These are phyloP conservation scores for Aspergillus sp. DNA, from an alignment of 2,329 filamentous ascomycete species.

Conservation along the genomic window DNA sequence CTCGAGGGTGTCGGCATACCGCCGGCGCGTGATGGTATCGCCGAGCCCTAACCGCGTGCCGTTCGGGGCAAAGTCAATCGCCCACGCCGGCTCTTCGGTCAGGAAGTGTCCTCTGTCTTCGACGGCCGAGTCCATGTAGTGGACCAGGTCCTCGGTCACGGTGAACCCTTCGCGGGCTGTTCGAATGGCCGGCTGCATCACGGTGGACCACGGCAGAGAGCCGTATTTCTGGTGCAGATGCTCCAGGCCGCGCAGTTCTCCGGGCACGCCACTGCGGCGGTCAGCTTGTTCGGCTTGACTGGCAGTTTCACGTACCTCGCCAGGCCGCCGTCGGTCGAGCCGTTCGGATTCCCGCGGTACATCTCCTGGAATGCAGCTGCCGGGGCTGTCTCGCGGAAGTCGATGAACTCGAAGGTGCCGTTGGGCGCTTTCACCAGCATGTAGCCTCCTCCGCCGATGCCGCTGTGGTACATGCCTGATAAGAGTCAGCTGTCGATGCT, in stretches of 20 bases:
- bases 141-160: constrained; percentile 63
- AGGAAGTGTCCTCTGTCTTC: constrained; percentile 54
- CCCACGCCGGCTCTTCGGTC: constrained; percentile 66
- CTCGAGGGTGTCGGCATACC: constrained; percentile 73
- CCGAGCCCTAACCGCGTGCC: constrained; percentile 63
- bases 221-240: constrained; percentile 59
- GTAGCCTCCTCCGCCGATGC: constrained; percentile 86
- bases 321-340: constrained; percentile 62
- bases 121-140: constrained; percentile 56
- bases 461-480: constrained; percentile 62
- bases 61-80: constrained; percentile 78
- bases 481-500: no score
- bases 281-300: constrained; percentile 4
- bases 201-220: constrained; percentile 57
- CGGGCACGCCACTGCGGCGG: constrained; percentile 40
- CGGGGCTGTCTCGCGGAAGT: constrained; percentile 83
- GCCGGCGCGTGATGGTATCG: constrained; percentile 68
- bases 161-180: constrained; percentile 65
- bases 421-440: constrained; percentile 65
- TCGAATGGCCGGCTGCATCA: constrained; percentile 64
- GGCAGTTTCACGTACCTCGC: constrained; percentile 40
- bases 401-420: constrained; percentile 75
- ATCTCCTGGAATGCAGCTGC: constrained; percentile 74
- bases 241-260: constrained; percentile 64
- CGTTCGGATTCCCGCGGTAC: constrained; percentile 62